Conservation (phyloP, 2,329 filamentous ascomycete species). For the Xylaria sp. region DNA sequence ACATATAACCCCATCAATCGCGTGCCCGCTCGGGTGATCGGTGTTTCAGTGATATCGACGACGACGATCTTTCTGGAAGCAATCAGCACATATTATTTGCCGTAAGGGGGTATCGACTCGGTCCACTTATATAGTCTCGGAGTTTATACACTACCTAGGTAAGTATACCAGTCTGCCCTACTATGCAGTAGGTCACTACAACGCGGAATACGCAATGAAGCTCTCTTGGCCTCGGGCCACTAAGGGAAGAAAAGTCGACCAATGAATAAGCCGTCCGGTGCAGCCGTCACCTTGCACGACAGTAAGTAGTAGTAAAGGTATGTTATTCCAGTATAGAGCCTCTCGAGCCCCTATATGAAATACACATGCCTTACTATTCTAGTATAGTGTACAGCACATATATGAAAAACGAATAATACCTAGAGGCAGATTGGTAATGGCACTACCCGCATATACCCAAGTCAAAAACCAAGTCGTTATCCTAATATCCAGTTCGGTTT, state of each 20-base stretch:
- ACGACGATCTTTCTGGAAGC: slow-evolving; percentile 11
- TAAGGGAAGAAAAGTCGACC: not conserved
- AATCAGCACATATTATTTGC: not conserved
- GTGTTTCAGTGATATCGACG: slow-evolving; percentile 7
- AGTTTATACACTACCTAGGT: not conserved
- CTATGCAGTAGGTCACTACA: not conserved
- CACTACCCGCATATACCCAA: not conserved
- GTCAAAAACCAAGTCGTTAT: not conserved
- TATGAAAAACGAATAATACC: too few species aligned
- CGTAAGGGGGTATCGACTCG: not conserved
- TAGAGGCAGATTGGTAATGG: not conserved
- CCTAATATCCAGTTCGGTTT: not conserved
- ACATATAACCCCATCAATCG: slow-evolving; percentile 1
- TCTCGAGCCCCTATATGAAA: not conserved
- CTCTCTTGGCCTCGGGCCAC: not conserved
- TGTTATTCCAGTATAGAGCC: not conserved
- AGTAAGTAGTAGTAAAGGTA: not conserved
- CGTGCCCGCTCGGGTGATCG: not conserved
- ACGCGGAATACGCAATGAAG: not conserved
- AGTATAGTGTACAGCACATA: too few species aligned
- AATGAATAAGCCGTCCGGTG: not conserved
- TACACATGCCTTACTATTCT: not conserved
- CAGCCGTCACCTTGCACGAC: not conserved
- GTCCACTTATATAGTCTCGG: not conserved
- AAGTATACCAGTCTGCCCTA: not conserved